These are phyloP conservation scores for Sporothrix euskadiensis DNA, from an alignment of 2,329 filamentous ascomycete species.

Conservation along the genomic window DNA sequence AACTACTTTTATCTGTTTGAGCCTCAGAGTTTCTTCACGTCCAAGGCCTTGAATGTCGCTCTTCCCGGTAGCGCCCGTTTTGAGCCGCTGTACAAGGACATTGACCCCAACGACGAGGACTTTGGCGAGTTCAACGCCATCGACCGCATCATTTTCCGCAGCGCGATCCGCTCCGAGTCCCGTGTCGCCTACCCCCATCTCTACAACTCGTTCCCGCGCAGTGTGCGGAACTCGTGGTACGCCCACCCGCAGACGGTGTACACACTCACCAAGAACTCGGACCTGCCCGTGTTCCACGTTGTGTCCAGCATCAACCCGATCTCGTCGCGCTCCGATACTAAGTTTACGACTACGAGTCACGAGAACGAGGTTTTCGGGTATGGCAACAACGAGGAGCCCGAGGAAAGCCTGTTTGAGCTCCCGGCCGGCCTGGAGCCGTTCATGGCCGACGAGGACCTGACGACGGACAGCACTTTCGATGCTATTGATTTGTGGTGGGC, in stretches of 20 bases:
- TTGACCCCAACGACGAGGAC: conserved; percentile 97
- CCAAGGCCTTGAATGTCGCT: conserved; percentile 94
- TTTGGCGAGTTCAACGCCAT: conserved; percentile 99
- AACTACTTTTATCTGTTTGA: conserved; percentile 99
- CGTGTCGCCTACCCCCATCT: conserved; percentile 91
- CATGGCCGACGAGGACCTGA: conserved; percentile 82
- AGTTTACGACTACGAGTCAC: conserved; percentile 87
- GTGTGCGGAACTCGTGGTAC: conserved; percentile 91
- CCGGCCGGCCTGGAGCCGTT: conserved; percentile 82
- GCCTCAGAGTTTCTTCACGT: conserved; percentile 88
- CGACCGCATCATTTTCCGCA: conserved; percentile 97
- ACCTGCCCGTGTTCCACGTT: conserved; percentile 94
- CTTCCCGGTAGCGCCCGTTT: conserved; percentile 97
- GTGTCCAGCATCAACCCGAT: conserved; percentile 98
- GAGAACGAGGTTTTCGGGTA: conserved; percentile 91
- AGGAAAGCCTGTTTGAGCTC: conserved; percentile 84
- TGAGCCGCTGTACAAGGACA: conserved; percentile 96
- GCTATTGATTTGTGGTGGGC: conserved; percentile 98
- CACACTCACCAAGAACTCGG: conserved; percentile 80
- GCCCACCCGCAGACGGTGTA: conserved; percentile 93
- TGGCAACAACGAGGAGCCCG: conserved; percentile 69
- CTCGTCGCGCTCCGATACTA: conserved; percentile 92
- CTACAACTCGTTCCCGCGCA: conserved; percentile 94
- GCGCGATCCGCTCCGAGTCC: conserved; percentile 92
- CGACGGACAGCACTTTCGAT: conserved; percentile 83